These are phyloP conservation scores for Lizonia empirigonia DNA, from an alignment of 2,329 filamentous ascomycete species.

Conservation along the genomic window DNA sequence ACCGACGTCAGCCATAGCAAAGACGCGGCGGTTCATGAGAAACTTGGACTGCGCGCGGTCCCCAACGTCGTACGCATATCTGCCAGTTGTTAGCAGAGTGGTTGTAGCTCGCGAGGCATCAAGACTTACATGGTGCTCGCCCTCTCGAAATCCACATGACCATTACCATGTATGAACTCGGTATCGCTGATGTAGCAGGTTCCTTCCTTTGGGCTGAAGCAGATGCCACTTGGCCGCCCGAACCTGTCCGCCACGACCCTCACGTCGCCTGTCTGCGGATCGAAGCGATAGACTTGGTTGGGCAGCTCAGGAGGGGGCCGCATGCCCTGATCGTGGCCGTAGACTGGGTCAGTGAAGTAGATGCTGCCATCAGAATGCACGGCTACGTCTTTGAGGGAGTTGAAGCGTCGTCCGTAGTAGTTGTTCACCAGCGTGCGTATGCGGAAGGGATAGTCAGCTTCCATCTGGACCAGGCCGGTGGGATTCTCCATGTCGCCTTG, in stretches of 20 bases:
- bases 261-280: constrained; percentile 44
- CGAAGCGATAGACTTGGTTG: constrained; percentile 48
- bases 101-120: neutral
- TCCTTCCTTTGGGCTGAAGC: constrained; percentile 49
- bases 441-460: constrained; percentile 24
- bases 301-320: constrained; percentile 32
- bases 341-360: constrained; percentile 55
- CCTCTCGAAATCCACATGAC: constrained; percentile 18
- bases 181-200: constrained; percentile 53
- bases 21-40: constrained; percentile 31
- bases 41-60: constrained; percentile 18
- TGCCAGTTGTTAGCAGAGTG: neutral
- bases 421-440: constrained; percentile 19
- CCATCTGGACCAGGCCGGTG: constrained; percentile 40
- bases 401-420: constrained; percentile 53
- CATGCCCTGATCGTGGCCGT: constrained; percentile 30
- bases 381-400: constrained; percentile 49
- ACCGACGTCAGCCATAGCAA: constrained; percentile 29
- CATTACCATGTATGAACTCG: constrained; percentile 28
- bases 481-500: constrained; percentile 39
- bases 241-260: constrained; percentile 48
- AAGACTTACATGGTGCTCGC: constrained; percentile 24
- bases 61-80: constrained; percentile 30
- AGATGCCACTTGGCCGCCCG: constrained; percentile 52
- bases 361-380: constrained; percentile 50